Base-by-base conservation (phyloP, 2,329 filamentous ascomycete genomes). In the Aspergillus niger region DNA sequence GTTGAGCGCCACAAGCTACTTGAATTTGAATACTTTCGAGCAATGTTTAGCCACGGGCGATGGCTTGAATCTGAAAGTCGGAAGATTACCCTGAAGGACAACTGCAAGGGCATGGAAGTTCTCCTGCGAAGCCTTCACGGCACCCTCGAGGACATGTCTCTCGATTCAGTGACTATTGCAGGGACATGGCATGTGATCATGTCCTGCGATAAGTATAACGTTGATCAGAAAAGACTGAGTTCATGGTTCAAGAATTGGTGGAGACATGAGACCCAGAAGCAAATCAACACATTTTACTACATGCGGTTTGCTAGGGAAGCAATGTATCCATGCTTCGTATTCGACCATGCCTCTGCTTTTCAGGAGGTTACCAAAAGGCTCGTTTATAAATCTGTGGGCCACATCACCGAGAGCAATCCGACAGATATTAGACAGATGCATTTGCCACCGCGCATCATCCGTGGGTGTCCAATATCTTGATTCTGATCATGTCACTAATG, bases 401-500 rank as follows among this genome's bases (percentile, higher is more conserved):
- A 55, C 30, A 55, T 63, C n/a, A 13, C 5, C 15, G 61, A 63
- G 24, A 15, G 3, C 0, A 63, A 60, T 55, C 58, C 61, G 3
- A 58, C 58, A 1, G 8, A 39, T 8, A 36, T 47, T 2, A 8
- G 4, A 15, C 36, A 55, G 3, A 41, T 63, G 32, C 57, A 60
- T 17, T 4, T 60, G 5, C 57, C 57, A 1, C 24, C 53, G 7
- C 30, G 58, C 2, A 17, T 60, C 1, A 24, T 57, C 2, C 60
- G 60, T 59, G 50, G 53, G 60, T 59, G 2, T 20, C n/a, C 3
- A 13, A 8, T 5, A 22, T 13, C 22, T 28, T 17, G 30, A 30
- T 11, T 32, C 30, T 32, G 30, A 11, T 11, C 13, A 4, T 3
- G 13, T 13, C 36, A 15, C 15, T 47, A 24, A 32, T 17, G 20